Percentiles rank a stretch among this genome's conserved stretches.
phyloP scores from a whole-genome alignment of 1,139 yeast species.

The Magnusiomyces fungicola region DNA sequence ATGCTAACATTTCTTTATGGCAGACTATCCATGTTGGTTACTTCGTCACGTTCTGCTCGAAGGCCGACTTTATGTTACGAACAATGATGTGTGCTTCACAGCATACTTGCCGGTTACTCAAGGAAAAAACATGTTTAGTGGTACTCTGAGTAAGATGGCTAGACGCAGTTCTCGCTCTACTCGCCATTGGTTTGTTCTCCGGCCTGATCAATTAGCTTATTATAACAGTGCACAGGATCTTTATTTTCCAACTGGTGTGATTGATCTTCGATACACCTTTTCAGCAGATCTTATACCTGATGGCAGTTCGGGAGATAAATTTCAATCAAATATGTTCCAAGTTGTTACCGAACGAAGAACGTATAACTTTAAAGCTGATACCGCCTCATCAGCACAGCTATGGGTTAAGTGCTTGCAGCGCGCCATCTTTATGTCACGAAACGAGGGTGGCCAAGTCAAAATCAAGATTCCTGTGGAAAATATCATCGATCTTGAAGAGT shows the following conservation, averaged over 20 bases:
- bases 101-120: slow-evolving; percentile 66
- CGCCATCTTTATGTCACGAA: slow-evolving; percentile 65
- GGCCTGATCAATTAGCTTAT: slow-evolving; percentile 61
- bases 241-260: slow-evolving; percentile 71
- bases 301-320: slow-evolving; percentile 25
- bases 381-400: slow-evolving; percentile 59
- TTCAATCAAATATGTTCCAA: slow-evolving; percentile 24
- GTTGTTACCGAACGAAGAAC: slow-evolving; percentile 48
- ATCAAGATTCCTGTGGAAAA: slow-evolving; percentile 69
- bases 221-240: slow-evolving; percentile 67
- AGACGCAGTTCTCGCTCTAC: slow-evolving; percentile 25
- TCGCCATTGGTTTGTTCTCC: slow-evolving; percentile 72
- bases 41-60: slow-evolving; percentile 75
- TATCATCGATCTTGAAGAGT: slow-evolving; percentile 54
- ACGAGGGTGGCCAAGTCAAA: slow-evolving; percentile 64
- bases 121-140: slow-evolving; percentile 38
- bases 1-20: too few species aligned
- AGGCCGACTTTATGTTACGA: slow-evolving; percentile 75
- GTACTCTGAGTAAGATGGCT: slow-evolving; percentile 34
- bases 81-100: slow-evolving; percentile 58
- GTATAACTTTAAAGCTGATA: slow-evolving; percentile 67
- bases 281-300: slow-evolving; percentile 45
- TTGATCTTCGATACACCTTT: slow-evolving; percentile 61
- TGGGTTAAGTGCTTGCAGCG: slow-evolving; percentile 77
- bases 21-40: slow-evolving; percentile 68